Percentiles rank a stretch among this genome's conserved stretches.
Evolutionary conservation across 495 filamentous ascomycete species (phyloP).

Genomic region (Penicillium cosmopolitanum): DNA sequence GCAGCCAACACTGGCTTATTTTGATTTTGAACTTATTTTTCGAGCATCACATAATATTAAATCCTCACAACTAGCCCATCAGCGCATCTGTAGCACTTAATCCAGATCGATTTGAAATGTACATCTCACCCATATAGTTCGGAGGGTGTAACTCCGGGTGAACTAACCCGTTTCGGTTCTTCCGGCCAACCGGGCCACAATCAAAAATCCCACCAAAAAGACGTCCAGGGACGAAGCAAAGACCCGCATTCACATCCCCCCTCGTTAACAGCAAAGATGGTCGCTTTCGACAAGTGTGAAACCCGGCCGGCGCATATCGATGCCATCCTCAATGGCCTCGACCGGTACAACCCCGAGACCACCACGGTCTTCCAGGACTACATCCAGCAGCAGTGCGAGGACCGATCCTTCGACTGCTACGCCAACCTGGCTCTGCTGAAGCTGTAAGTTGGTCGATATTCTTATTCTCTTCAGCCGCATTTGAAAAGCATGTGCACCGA

Average conservation of each 20-base stretch:
- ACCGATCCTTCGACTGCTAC: conserved; percentile 90
- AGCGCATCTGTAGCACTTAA: neutral
- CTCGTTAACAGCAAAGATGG: conserved; percentile 43
- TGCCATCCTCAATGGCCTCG: conserved; percentile 87
- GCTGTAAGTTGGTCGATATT: conserved; percentile 72
- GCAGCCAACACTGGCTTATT: neutral
- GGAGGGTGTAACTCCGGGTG: conserved; percentile 23
- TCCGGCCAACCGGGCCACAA: conserved; percentile 37
- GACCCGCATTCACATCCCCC: conserved; percentile 34
- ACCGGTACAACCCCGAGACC: conserved; percentile 98
- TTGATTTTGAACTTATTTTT: neutral
- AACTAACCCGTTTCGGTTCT: conserved; percentile 28
- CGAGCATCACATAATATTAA: no score
- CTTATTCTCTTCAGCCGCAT: conserved; percentile 12
- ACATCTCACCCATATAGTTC: conserved; percentile 15
- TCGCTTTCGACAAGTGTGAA: conserved; percentile 59
- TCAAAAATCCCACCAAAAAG: conserved; percentile 50
- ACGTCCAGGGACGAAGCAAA: conserved; percentile 30
- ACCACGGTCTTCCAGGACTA: conserved; percentile 94
- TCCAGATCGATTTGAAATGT: neutral
- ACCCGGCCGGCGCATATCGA: conserved; percentile 86
- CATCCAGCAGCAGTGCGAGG: conserved; percentile 91
- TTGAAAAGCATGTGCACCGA: conserved; percentile 7
- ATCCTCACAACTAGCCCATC: no score
- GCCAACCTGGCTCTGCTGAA: conserved; percentile 95